Conservation (phyloP, 148 eudicot species). For the Dysphania ambrosioides region DNA sequence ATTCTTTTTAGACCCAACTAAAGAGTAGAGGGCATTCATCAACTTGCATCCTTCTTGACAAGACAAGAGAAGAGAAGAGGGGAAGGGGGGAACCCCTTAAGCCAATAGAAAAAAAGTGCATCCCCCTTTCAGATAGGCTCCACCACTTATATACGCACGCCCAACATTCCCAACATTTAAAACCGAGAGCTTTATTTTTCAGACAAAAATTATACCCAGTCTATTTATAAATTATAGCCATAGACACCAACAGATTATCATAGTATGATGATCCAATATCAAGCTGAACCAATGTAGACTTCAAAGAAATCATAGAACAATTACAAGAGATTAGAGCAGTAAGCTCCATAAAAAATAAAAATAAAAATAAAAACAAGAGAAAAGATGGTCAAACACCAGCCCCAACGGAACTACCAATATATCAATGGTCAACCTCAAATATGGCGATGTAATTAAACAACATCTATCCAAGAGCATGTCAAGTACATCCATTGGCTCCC, state of each 20-base stretch:
- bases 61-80: neutral
- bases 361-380: too few species aligned
- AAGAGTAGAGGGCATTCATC: neutral
- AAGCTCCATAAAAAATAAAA: neutral
- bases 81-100: neutral
- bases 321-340: too few species aligned
- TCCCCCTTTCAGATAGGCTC: neutral
- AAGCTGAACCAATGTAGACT: neutral
- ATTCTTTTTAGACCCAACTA: neutral
- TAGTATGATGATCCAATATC: neutral
- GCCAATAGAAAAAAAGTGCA: neutral
- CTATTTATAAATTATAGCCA: neutral
- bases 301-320: neutral
- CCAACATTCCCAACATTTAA: neutral
- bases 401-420: too few species aligned
- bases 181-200: neutral
- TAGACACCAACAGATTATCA: neutral
- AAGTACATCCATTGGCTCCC: too few species aligned
- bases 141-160: neutral
- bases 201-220: neutral
- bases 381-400: too few species aligned
- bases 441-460: too few species aligned
- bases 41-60: neutral
- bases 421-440: too few species aligned
- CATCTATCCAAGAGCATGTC: too few species aligned